Evolutionary conservation across 371 early-diverging fungal species (phyloP).

Genomic region (Rhizopus arrhizus): DNA sequence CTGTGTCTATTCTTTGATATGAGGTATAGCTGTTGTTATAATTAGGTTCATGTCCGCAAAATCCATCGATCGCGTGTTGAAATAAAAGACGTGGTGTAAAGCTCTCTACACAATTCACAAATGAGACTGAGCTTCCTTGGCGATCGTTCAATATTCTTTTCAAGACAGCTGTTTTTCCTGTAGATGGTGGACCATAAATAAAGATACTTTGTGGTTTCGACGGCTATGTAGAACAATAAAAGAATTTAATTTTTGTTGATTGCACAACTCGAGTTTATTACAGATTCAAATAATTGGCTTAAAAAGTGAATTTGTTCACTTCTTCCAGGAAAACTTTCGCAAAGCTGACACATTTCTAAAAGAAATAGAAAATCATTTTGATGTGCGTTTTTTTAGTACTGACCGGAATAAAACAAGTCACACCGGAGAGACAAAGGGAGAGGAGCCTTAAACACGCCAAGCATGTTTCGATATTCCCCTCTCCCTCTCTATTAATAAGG

Average conservation of each 20-base stretch:
- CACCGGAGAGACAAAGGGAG: not conserved
- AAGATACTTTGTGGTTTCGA: slow-evolving; percentile 47
- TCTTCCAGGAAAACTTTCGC: slow-evolving; percentile 60
- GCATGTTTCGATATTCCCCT: slow-evolving; percentile 26
- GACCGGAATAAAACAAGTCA: not conserved
- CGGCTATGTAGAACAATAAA: not conserved
- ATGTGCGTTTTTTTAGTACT: too few species aligned
- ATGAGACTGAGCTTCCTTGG: slow-evolving; percentile 46
- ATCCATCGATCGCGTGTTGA: slow-evolving; percentile 69
- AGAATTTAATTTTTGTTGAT: slow-evolving; percentile 30
- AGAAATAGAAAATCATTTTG: not conserved
- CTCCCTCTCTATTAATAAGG: slow-evolving; percentile 39
- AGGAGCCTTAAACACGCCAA: not conserved
- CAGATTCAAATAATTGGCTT: not conserved
- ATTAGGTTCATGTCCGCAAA: slow-evolving; percentile 43
- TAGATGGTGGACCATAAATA: slow-evolving; percentile 70
- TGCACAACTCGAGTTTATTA: not conserved
- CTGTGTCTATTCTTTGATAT: slow-evolving; percentile 60
- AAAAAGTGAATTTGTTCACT: slow-evolving; percentile 50
- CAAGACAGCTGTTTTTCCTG: slow-evolving; percentile 76
- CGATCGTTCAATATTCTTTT: slow-evolving; percentile 39
- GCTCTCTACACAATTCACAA: slow-evolving; percentile 74
- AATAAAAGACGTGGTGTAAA: slow-evolving; percentile 76
- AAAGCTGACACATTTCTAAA: slow-evolving; percentile 1
- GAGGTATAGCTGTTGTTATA: slow-evolving; percentile 17